A percentile compares a stretch with the other conserved stretches of the same genome.
phyloP scores from a whole-genome alignment of 2,329 filamentous ascomycete genomes.

The Scedosporium minutisporum region DNA sequence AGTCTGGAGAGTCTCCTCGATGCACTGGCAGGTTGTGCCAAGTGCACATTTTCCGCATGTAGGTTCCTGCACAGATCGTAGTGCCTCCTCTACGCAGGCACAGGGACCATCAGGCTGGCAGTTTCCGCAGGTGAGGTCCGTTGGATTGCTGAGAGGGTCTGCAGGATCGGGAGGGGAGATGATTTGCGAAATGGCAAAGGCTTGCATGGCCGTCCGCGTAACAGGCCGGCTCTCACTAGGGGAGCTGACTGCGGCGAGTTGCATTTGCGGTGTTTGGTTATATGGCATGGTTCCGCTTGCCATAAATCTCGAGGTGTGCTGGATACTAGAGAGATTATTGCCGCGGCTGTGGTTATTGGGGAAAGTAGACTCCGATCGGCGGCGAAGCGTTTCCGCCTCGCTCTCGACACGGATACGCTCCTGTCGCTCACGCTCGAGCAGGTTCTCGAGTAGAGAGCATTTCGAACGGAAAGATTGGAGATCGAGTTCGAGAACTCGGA shows the following conservation, averaged over 20 bases:
- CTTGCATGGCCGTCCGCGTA: slow-evolving; percentile 19
- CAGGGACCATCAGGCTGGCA: slow-evolving; percentile 45
- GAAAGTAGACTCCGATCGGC: slow-evolving; percentile 15
- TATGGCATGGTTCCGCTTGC: background rate
- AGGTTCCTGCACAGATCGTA: slow-evolving; percentile 33
- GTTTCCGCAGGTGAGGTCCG: slow-evolving; percentile 41
- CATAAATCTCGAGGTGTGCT: background rate
- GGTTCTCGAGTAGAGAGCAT: slow-evolving; percentile 53
- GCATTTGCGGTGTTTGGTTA: background rate
- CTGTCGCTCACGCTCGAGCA: slow-evolving; percentile 49
- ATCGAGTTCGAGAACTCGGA: slow-evolving; percentile 52
- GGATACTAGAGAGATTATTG: slow-evolving; percentile 10
- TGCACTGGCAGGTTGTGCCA: slow-evolving; percentile 54
- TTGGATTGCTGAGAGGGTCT: slow-evolving; percentile 19
- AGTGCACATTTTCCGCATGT: slow-evolving; percentile 59
- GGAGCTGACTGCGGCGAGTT: background rate
- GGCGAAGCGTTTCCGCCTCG: slow-evolving; percentile 25
- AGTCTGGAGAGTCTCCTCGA: slow-evolving; percentile 38
- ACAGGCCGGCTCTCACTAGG: background rate
- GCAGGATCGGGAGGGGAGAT: slow-evolving; percentile 41
- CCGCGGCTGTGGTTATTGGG: slow-evolving; percentile 8
- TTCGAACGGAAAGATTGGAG: slow-evolving; percentile 55
- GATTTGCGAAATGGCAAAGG: slow-evolving; percentile 48
- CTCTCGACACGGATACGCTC: slow-evolving; percentile 34
- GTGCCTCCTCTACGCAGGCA: slow-evolving; percentile 49